Base-by-base conservation (phyloP, 2,329 filamentous ascomycete genomes). In the Colletotrichum coccodes region DNA sequence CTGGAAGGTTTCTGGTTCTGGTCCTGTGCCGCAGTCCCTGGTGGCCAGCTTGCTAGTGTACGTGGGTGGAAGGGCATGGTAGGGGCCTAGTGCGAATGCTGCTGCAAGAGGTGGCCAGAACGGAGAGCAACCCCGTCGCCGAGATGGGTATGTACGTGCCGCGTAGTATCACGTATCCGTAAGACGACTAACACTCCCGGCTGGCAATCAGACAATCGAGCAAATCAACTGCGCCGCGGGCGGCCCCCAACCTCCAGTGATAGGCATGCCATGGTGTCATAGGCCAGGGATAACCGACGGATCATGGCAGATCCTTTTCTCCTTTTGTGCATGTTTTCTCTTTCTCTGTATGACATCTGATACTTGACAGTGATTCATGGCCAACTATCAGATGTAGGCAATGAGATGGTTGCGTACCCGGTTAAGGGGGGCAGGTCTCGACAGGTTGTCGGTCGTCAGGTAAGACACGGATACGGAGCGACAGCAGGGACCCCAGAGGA, bases 261-360 rank as follows among this genome's bases (percentile, higher is more conserved):
- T 36, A 30, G 34, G 32, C 36, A 46, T 30, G 28, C 47, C 60
- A 65, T 68, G 40, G 47, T 65, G 66, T 68, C 66, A 68, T 68
- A 65, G 54, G 56, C 56, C 54, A 65, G 66, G 66, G 61, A 60
- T 68, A 26, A 23, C 42, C 50, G 56, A 65, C 34, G 65, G 61
- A 42, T 42, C 38, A 40, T 56, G 61, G 66, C 28, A 65, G 66
- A 65, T 65, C 65, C 47, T 60, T 59, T 59, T 59, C 52, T 59
- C 60, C 26, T 46, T 68, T 26, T 18, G 42, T 38, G 38, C 23
- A 65, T 54, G 47, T 68, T 53, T 59, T 42, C 60, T 65, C 47
- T 34, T 53, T 58, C 16, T 30, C 12, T 21, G 16, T 50, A 14
- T 54, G 30, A 11, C 59, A 34, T 56, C 26, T 65, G 61, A 68